Base-by-base conservation (phyloP, 306 rosid species). In the Boehmeria nivea region DNA sequence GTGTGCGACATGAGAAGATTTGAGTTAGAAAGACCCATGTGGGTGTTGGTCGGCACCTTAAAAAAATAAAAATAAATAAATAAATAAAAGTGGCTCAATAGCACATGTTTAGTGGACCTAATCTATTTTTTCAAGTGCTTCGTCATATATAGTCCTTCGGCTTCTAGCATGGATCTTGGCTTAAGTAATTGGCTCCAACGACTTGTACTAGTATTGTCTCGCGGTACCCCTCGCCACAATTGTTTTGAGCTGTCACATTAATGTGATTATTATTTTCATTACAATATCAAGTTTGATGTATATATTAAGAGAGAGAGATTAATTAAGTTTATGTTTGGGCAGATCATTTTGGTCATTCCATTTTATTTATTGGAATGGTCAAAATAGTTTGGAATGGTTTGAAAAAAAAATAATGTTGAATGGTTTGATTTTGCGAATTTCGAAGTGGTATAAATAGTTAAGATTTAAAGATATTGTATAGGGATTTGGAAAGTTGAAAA, bases 91-190 rank as follows among this genome's bases (percentile, higher is more conserved):
- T 68, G 39, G 24, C 28, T 16, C 17, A 11, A 19, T 4, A 0
- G 76, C 81, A 74, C 64, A 70, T 79, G 78, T 61, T 19, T 12
- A 64, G 84, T 71, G 66, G 48, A 64, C 81, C 84, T 49, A 71
- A 60, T 19, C 44, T 55, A 64, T 43, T 38, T 11, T 40, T 50
- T 16, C 34, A 11, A 23, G 26, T 37, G 39, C 49, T 62, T 38
- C 61, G 52, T 47, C 26, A 52, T n/a, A n/a, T n/a, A n/a, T 43
- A 25, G 11, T 50, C 51, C 45, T 38, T n/a, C n/a, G n/a, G n/a
- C n/a, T n/a, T 37, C 26, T 1, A 42, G 48, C 25, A 28, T 57
- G 51, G 44, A 58, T 57, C 65, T 48, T 6, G 37, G 40, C 52
- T 19, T 43, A 43, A 25, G 40, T 12, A 8, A 19, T 19, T 54